phyloP scores from a whole-genome alignment of 352 stramenopile species.

The Blastocystis sp. region DNA sequence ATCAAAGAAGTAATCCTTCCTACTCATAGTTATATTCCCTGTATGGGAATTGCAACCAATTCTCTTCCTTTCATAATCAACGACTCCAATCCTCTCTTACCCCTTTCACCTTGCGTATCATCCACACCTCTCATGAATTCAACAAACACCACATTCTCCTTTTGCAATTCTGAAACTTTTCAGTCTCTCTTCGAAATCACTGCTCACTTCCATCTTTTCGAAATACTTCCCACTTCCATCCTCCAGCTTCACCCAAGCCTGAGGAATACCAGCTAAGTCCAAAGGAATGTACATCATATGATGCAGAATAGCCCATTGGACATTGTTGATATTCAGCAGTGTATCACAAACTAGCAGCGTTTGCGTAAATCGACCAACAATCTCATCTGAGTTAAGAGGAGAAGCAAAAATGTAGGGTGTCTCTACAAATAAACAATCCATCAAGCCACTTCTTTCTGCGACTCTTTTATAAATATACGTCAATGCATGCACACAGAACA shows the following conservation, averaged over 20 bases:
- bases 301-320: constrained; percentile 34
- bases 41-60: no score
- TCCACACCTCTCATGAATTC: no score
- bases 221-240: background rate
- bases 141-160: background rate
- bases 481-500: constrained; percentile 39
- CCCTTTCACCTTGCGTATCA: no score
- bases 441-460: background rate
- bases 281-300: constrained; percentile 56
- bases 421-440: background rate
- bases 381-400: background rate
- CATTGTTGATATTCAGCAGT: background rate
- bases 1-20: no score
- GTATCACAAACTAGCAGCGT: constrained; percentile 24
- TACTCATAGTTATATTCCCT: no score
- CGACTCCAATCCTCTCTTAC: no score
- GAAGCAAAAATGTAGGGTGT: background rate
- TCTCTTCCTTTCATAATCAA: no score
- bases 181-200: constrained; percentile 10
- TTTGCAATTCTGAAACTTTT: background rate
- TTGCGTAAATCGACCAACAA: background rate
- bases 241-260: constrained; percentile 23
- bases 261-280: background rate
- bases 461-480: constrained; percentile 9
- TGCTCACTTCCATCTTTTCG: background rate